Conservation (phyloP, 306 rosid species). For the Quercus aquifolioides region DNA sequence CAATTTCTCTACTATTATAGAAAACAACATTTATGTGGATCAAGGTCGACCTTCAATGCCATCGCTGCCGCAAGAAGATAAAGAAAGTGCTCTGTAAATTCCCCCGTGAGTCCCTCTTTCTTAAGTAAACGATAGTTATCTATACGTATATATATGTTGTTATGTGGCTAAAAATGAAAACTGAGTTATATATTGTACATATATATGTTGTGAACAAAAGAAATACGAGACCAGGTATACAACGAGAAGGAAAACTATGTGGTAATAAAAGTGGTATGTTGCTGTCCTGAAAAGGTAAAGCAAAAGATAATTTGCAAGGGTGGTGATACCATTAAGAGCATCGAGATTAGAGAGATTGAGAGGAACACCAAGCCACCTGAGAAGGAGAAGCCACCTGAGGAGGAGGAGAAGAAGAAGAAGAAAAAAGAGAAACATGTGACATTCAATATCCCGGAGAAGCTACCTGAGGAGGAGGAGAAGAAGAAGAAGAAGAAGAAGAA, state of each 20-base stretch:
- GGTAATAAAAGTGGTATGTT: conserved; percentile 62
- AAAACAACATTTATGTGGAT: conserved; percentile 55
- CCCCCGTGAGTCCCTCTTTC: conserved; percentile 62
- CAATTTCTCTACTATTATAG: conserved; percentile 14
- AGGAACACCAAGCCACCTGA: neutral
- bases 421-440: no score
- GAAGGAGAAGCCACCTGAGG: neutral
- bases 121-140: neutral
- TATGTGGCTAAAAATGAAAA: conserved; percentile 1
- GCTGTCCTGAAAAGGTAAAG: conserved; percentile 11
- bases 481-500: no score
- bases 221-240: conserved; percentile 69
- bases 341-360: conserved; percentile 31
- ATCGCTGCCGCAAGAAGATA: conserved; percentile 67
- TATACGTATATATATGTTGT: neutral
- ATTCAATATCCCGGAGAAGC: no score
- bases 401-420: no score
- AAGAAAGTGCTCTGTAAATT: conserved; percentile 64
- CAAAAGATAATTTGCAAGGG: neutral
- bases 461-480: neutral
- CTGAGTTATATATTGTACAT: conserved; percentile 23
- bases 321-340: conserved; percentile 47
- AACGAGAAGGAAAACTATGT: conserved; percentile 55
- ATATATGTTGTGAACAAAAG: conserved; percentile 54
- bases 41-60: conserved; percentile 71